These are phyloP conservation scores for Penicillium angulare DNA, from an alignment of 495 filamentous ascomycete genomes.

Conservation along the genomic window DNA sequence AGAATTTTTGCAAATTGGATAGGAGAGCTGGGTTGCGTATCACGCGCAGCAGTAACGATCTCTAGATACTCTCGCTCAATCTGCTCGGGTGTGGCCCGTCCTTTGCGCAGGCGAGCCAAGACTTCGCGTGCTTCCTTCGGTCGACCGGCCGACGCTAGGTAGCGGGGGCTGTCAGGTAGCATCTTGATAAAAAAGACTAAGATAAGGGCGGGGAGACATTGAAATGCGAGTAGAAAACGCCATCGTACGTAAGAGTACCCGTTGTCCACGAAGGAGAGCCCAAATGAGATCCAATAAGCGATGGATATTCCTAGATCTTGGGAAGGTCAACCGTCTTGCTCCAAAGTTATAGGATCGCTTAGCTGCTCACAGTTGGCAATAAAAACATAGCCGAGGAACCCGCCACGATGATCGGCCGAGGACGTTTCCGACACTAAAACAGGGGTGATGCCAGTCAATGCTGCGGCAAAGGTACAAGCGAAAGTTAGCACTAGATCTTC, in stretches of 20 bases:
- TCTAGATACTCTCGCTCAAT: slow-evolving; percentile 42
- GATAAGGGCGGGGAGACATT: slow-evolving; percentile 52
- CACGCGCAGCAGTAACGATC: slow-evolving; percentile 32
- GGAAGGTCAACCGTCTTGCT: slow-evolving; percentile 3
- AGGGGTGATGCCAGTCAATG: slow-evolving; percentile 51
- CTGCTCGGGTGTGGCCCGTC: slow-evolving; percentile 20
- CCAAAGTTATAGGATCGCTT: not conserved
- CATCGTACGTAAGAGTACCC: slow-evolving; percentile 51
- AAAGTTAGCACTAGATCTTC: slow-evolving; percentile 8
- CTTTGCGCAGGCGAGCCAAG: slow-evolving; percentile 24
- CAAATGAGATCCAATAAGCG: slow-evolving; percentile 63
- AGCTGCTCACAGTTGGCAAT: slow-evolving; percentile 46
- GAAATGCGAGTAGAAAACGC: slow-evolving; percentile 56
- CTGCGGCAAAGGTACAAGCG: slow-evolving; percentile 18
- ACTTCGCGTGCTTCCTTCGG: slow-evolving; percentile 39
- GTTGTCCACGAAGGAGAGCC: slow-evolving; percentile 51
- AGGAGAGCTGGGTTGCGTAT: slow-evolving; percentile 35
- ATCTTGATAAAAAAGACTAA: slow-evolving; percentile 48
- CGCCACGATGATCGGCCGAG: slow-evolving; percentile 45
- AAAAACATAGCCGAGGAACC: slow-evolving; percentile 51
- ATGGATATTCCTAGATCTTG: slow-evolving; percentile 57
- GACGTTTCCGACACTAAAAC: slow-evolving; percentile 52
- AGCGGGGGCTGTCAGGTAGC: slow-evolving; percentile 50
- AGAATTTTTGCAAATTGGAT: slow-evolving; percentile 38
- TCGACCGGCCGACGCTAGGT: slow-evolving; percentile 37